Evolutionary conservation across 306 rosid species (phyloP).

Genomic region (Prunus salicina): DNA sequence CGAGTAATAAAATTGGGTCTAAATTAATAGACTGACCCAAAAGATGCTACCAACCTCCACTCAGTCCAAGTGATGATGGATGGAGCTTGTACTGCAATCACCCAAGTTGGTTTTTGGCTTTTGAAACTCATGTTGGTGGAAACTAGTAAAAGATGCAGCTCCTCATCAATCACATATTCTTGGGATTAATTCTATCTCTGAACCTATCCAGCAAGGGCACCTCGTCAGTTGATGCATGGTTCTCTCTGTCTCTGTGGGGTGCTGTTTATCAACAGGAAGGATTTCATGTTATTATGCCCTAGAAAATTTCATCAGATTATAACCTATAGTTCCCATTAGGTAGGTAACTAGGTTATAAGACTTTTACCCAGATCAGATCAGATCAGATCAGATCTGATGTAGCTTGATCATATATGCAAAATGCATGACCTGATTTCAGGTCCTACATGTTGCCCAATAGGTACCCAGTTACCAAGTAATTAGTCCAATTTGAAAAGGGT

Average conservation of each 20-base stretch:
- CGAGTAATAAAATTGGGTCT: neutral
- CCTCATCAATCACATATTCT: conserved; percentile 26
- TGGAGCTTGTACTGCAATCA: conserved; percentile 15
- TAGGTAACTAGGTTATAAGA: neutral
- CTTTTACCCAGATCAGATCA: neutral
- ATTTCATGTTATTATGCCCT: neutral
- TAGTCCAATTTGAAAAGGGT: conserved; percentile 25
- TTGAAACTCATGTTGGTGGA: conserved; percentile 24
- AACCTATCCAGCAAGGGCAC: neutral
- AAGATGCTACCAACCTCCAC: conserved; percentile 9
- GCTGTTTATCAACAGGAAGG: neutral
- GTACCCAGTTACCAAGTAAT: conserved; percentile 14
- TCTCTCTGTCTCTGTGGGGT: neutral
- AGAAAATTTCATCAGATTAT: too few species aligned
- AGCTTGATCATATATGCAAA: neutral
- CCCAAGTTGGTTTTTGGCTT: conserved; percentile 3
- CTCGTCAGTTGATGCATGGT: neutral
- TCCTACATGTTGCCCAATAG: conserved; percentile 10
- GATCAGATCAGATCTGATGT: neutral
- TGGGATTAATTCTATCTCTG: neutral
- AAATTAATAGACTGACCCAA: conserved; percentile 7
- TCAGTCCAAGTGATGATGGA: conserved; percentile 8
- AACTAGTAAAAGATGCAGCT: conserved; percentile 28
- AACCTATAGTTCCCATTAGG: too few species aligned
- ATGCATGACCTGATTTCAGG: conserved; percentile 14